Conservation (phyloP, 2,329 filamentous ascomycete species). For the Alternaria conjuncta region DNA sequence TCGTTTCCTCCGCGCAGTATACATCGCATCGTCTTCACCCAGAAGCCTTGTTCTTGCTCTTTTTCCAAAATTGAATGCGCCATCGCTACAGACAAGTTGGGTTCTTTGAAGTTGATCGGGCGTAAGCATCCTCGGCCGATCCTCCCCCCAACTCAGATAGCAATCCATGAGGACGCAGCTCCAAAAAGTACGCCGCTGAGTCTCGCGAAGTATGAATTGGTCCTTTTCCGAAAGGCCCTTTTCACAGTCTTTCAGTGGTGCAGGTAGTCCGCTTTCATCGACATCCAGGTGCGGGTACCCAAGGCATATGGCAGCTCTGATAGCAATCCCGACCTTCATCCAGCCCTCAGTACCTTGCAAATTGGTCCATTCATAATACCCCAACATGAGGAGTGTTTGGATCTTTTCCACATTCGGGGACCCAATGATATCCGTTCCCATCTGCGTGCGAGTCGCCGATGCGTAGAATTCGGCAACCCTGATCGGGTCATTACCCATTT, state of each 20-base stretch:
- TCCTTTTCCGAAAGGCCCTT: slow-evolving; percentile 36
- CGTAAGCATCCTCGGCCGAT: slow-evolving; percentile 65
- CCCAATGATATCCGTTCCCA: slow-evolving; percentile 35
- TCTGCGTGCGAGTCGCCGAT: slow-evolving; percentile 60
- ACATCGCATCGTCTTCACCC: slow-evolving; percentile 24
- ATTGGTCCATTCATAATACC: slow-evolving; percentile 74
- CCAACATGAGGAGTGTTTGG: slow-evolving; percentile 74
- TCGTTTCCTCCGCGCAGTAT: slow-evolving; percentile 16
- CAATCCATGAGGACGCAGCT: slow-evolving; percentile 77
- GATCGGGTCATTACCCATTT: slow-evolving; percentile 15
- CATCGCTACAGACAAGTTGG: slow-evolving; percentile 71
- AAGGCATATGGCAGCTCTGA: slow-evolving; percentile 62
- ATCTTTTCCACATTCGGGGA: slow-evolving; percentile 66
- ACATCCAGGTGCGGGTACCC: slow-evolving; percentile 39
- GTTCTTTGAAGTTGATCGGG: slow-evolving; percentile 64
- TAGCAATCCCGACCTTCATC: slow-evolving; percentile 66
- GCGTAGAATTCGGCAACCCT: slow-evolving; percentile 68
- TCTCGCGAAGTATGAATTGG: slow-evolving; percentile 66
- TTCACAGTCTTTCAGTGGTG: slow-evolving; percentile 6
- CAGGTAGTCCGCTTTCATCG: slow-evolving; percentile 29
- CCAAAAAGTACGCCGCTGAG: slow-evolving; percentile 73
- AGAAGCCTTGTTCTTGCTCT: slow-evolving; percentile 57
- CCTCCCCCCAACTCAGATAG: slow-evolving; percentile 69
- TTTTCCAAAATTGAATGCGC: slow-evolving; percentile 67
- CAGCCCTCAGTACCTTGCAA: slow-evolving; percentile 67